Evolutionary conservation across 129 eudicot species (phyloP), one percentile per base, ranked within the genome.

Genomic region (Saussurea involucrata): DNA sequence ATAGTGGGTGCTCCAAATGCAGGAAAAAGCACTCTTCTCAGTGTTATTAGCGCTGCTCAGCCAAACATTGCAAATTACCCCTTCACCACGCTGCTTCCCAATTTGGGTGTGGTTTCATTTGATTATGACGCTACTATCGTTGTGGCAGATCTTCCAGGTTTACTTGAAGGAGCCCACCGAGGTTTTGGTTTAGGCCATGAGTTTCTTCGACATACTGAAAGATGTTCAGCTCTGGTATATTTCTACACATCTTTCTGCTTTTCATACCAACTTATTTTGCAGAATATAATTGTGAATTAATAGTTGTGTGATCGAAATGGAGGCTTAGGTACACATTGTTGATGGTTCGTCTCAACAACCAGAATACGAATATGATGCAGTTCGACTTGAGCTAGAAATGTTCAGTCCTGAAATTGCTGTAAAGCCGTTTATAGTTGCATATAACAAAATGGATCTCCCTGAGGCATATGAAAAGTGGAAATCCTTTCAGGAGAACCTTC

Each of bases 101-200:
- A 89, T 82, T 75, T 95, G 46, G 99, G 99, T 20, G 96, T 92
- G 33, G 99, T 95, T 58, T 87, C 94, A 25, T 89, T 95, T 71
- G 96, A 83, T 86, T 91, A 83, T 29, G 92, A 95, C 83, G 88
- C 97, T 33, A 79, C 96, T 21, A 88, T 95, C 74, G 95, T 95
- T 46, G 97, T 95, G 33, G 99, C 99, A 1, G 99, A 95, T 88
- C 80, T 95, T 66, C 97, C 97, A 12, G 99, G 99, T 73, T 85
- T 95, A 70, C 96, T 92, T 65, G 97, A 95, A 92, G 99, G 99
- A 15, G 99, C 99, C 11, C 97, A 92, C 83, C 84, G 90, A 63
- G 99, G 99, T 71, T 92, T 92, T 81, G 99, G 99, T 69, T 87
- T 95, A 76, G 99, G 99, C 27, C 97, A 89, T 74, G 96, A 92